Evolutionary conservation across 2,329 filamentous ascomycete genomes (phyloP).

Genomic region (Alternaria metachromatica): DNA sequence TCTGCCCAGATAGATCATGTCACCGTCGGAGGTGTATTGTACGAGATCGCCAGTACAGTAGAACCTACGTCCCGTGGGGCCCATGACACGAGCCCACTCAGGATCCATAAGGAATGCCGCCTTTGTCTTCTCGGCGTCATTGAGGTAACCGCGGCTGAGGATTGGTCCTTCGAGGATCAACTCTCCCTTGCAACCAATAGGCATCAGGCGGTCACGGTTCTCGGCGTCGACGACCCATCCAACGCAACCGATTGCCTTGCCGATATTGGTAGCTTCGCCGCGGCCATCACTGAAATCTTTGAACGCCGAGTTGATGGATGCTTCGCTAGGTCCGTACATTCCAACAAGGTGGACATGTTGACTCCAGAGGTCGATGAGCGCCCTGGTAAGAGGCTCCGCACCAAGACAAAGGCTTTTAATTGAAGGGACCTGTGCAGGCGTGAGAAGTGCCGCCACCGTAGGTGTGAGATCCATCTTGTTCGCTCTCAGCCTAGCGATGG

Average conservation of each 20-base stretch:
- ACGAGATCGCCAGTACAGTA: constrained; percentile 47
- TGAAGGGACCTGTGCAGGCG: constrained; percentile 53
- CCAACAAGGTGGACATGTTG: constrained; percentile 31
- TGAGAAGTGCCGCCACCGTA: constrained; percentile 60
- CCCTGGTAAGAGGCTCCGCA: constrained; percentile 52
- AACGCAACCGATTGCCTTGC: constrained; percentile 37
- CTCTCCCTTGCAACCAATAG: constrained; percentile 45
- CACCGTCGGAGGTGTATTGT: constrained; percentile 40
- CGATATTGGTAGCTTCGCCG: constrained; percentile 44
- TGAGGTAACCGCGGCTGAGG: constrained; percentile 45
- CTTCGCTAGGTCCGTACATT: constrained; percentile 44
- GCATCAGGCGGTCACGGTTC: constrained; percentile 40
- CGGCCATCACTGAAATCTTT: constrained; percentile 36
- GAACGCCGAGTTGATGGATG: constrained; percentile 42
- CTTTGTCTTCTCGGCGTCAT: constrained; percentile 38
- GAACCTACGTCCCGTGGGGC: constrained; percentile 26
- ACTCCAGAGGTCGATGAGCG: constrained; percentile 38
- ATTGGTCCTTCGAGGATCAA: constrained; percentile 46
- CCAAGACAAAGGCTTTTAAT: constrained; percentile 54
- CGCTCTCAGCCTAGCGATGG: constrained; percentile 38
- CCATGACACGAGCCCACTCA: constrained; percentile 33
- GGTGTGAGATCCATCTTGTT: constrained; percentile 62
- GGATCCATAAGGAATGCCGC: constrained; percentile 39
- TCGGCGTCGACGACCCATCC: constrained; percentile 44
- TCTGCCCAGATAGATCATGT: constrained; percentile 45